Base-by-base conservation (phyloP, 495 filamentous ascomycete species). In the Xylaria bambusicola region DNA sequence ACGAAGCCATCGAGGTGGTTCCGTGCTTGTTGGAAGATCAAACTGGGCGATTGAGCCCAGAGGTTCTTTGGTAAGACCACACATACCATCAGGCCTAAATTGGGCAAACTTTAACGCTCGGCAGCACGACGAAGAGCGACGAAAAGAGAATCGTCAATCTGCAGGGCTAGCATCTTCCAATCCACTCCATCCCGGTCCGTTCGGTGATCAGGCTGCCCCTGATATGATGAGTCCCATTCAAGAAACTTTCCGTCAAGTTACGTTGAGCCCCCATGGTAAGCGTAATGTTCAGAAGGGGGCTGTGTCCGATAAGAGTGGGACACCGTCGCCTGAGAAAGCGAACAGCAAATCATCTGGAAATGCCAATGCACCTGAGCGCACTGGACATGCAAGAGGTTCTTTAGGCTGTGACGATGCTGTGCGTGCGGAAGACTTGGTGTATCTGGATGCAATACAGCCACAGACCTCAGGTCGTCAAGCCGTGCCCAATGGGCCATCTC, bases 191-290 rank as follows among this genome's bases (percentile, higher is more conserved):
- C 31, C 20, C n/a, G 52, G 13, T 3, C 15, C 35, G 15, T 8
- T n/a, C 24, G 17, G 36, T 18, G 36, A 13, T 38, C 23, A 33
- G 12, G 48, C 35, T 33, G 10, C 24, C 27, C 21, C 26, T 9
- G 18, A 31, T 55, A 40, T 17, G 13, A 33, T 29, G 17, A 50
- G 52, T n/a, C 18, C 47, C 8, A 63, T 70, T 12, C 47, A 47
- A 27, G 66, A 71, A 20, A 64, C 59, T 8, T 71, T 58, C 23
- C 60, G 36, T 1, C 62, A 62, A 6, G 68, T 66, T 40, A 64
- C 63, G 12, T 20, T 68, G 12, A 50, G 62, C 47, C 21, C 47
- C 6, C 2, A 40, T 0, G 66, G 66, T n/a, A 26, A 40, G 27
- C 68, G 68, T 45, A 47, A 54, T 4, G 50, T 66, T 17, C 45